phyloP scores from a whole-genome alignment of 306 rosid species.

The Clitoria ternatea region DNA sequence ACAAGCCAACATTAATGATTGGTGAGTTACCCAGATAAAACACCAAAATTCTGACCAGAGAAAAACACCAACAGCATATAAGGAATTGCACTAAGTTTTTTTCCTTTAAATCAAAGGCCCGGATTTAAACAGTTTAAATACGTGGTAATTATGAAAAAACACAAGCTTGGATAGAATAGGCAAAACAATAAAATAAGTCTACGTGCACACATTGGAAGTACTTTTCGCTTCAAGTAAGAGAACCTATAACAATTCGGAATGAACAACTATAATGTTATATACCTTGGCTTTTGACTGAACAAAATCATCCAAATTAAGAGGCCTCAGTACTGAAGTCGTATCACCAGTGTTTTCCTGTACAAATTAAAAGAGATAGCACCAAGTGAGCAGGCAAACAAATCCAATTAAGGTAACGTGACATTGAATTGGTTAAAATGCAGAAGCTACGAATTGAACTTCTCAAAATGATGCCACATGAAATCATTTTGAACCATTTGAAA shows the following conservation, averaged over 20 bases:
- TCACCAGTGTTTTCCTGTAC: constrained; percentile 42
- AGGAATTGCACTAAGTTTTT: too few species aligned
- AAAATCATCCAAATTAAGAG: constrained; percentile 76
- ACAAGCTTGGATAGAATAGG: not conserved
- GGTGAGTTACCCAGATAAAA: too few species aligned
- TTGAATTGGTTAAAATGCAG: not conserved
- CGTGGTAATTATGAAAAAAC: not conserved
- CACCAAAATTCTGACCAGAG: too few species aligned
- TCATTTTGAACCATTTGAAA: not conserved
- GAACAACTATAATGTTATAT: constrained; percentile 1
- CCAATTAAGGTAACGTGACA: not conserved
- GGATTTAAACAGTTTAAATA: not conserved
- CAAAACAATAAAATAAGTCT: not conserved
- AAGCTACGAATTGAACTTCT: not conserved
- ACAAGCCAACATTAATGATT: too few species aligned
- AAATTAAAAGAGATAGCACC: constrained; percentile 5
- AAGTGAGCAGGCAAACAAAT: not conserved
- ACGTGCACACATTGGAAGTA: not conserved
- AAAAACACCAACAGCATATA: too few species aligned
- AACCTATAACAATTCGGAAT: not conserved
- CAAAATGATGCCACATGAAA: not conserved
- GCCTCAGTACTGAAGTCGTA: constrained; percentile 37
- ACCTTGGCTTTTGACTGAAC: constrained; percentile 85
- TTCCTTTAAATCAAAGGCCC: not conserved
- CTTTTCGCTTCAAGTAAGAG: constrained; percentile 3